Percentiles rank a stretch among this genome's conserved stretches.
phyloP scores from a whole-genome alignment of 2,329 filamentous ascomycete genomes.

The Diaporthe nobilis region DNA sequence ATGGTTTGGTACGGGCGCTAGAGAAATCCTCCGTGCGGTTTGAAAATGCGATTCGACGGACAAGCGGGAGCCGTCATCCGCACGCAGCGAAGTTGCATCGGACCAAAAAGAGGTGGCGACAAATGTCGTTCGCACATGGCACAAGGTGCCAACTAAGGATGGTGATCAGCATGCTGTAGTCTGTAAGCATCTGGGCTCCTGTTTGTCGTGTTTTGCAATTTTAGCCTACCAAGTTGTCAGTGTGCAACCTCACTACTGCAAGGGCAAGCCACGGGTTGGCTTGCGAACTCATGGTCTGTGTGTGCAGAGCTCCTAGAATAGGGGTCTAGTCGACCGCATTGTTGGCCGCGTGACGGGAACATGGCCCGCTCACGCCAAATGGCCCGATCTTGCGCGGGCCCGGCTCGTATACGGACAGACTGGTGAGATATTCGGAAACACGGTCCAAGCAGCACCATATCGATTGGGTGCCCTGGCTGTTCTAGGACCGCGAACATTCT shows the following conservation, averaged over 20 bases:
- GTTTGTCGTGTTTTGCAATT: conserved; percentile 24
- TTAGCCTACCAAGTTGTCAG: conserved; percentile 25
- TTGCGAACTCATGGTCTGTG: conserved; percentile 33
- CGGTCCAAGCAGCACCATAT: not conserved
- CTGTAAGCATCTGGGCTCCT: conserved; percentile 19
- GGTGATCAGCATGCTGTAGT: conserved; percentile 3
- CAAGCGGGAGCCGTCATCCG: conserved; percentile 27
- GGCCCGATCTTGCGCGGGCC: not conserved
- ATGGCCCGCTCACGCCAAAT: not conserved
- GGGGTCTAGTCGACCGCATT: not conserved
- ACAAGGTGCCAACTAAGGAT: not conserved
- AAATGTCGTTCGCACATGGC: conserved; percentile 24
- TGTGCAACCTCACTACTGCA: conserved; percentile 31
- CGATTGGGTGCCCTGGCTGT: not conserved
- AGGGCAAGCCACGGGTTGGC: conserved; percentile 16
- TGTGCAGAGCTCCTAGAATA: conserved; percentile 10
- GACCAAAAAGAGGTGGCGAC: conserved; percentile 17
- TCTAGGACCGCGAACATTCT: not conserved
- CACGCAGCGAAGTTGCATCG: conserved; percentile 21
- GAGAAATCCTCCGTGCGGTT: conserved; percentile 1
- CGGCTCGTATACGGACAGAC: not conserved
- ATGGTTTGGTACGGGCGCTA: conserved; percentile 23
- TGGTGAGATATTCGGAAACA: not conserved
- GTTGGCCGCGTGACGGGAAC: not conserved
- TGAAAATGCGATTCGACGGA: conserved; percentile 26